These are phyloP conservation scores for Nicotiana obtusifolia DNA, from an alignment of 257 asterid genomes.

Conservation along the genomic window DNA sequence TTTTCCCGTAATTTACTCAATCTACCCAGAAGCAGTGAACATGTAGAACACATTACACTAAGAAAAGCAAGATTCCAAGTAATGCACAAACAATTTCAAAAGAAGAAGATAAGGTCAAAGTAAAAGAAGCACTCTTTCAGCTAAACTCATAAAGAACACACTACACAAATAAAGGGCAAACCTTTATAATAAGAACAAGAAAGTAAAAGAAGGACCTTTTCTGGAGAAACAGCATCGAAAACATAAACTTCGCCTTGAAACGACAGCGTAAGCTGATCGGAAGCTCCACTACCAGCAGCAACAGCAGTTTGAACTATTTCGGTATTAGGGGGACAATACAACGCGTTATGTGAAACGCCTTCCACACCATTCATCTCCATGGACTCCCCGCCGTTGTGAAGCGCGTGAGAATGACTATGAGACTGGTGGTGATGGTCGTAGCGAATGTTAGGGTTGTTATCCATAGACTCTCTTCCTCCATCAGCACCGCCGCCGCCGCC, in stretches of 20 bases:
- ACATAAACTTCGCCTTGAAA: conserved; percentile 96
- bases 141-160: background rate
- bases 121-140: background rate
- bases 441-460: conserved; percentile 43
- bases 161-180: conserved; percentile 7
- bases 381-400: conserved; percentile 22
- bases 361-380: conserved; percentile 37
- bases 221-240: conserved; percentile 89
- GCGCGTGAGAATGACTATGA: conserved; percentile 51
- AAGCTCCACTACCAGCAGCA: conserved; percentile 43
- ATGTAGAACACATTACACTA: background rate
- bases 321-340: conserved; percentile 34
- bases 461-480: conserved; percentile 35
- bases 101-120: background rate
- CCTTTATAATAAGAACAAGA: background rate
- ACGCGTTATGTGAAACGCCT: conserved; percentile 37
- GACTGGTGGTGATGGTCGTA: conserved; percentile 54
- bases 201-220: conserved; percentile 44
- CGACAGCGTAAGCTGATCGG: conserved; percentile 89
- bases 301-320: conserved; percentile 32
- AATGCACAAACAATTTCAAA: background rate
- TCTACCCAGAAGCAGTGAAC: background rate
- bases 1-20: background rate
- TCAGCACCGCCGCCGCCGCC: background rate
- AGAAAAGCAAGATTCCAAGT: background rate